Percentiles rank a stretch among this genome's conserved stretches.
These are phyloP conservation scores for Glarea lozoyensis DNA, from an alignment of 495 filamentous ascomycete species.

Conservation along the genomic window DNA sequence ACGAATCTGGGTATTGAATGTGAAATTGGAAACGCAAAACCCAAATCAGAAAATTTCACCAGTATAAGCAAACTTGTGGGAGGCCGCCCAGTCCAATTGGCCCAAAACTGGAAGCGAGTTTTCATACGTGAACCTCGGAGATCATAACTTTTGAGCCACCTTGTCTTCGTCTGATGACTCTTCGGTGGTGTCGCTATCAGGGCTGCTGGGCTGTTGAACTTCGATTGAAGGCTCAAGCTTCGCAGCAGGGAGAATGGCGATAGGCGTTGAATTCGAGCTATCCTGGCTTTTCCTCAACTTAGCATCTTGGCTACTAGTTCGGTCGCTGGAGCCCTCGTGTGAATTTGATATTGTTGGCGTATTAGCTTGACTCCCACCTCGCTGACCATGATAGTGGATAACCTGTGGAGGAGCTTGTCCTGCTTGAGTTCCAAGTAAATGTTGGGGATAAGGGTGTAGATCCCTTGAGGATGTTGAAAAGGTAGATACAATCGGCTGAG, in stretches of 20 bases:
- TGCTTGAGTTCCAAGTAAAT: constrained; percentile 46
- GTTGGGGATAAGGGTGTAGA: constrained; percentile 60
- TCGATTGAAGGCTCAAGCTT: constrained; percentile 15
- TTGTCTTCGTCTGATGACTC: constrained; percentile 11
- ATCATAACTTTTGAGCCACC: constrained; percentile 1
- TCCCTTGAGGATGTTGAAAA: constrained; percentile 72
- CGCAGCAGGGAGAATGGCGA: constrained; percentile 14
- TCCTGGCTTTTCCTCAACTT: constrained; percentile 13
- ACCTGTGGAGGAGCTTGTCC: constrained; percentile 54
- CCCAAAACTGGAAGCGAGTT: not conserved
- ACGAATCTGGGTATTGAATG: not conserved
- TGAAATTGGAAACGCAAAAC: not conserved
- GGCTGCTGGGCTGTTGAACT: constrained; percentile 13
- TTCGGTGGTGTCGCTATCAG: constrained; percentile 18
- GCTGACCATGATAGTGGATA: constrained; percentile 50
- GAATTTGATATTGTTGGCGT: constrained; percentile 38
- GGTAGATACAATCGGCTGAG: constrained; percentile 59
- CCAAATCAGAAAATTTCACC: not conserved
- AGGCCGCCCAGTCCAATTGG: no score
- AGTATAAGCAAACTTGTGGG: no score
- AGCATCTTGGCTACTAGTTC: constrained; percentile 14
- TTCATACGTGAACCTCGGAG: not conserved
- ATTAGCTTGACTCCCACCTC: constrained; percentile 51
- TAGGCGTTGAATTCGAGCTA: constrained; percentile 13
- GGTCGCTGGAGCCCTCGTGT: constrained; percentile 10